Evolutionary conservation across 75 land plant species (phyloP), one percentile per base, ranked within the genome.

Genomic region (Pinus tabuliformis): DNA sequence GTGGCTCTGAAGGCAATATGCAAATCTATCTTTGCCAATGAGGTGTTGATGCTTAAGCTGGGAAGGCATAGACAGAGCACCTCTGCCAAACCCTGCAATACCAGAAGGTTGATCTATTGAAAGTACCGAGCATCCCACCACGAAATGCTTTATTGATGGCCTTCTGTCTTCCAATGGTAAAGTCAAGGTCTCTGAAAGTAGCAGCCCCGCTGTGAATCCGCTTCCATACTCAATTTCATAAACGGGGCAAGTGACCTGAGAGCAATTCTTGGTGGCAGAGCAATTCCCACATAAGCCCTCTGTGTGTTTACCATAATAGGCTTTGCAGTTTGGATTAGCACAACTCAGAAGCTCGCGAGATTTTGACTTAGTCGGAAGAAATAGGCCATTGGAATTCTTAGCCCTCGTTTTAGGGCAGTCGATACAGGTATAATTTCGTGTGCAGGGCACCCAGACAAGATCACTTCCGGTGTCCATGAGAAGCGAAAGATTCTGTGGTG

Each of bases 61-160:
- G 21, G 77, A 64, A 1, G 91, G 91, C n/a, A 89, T 57, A 0
- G 91, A 89, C 5, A 82, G 61, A 37, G 70, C 39, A 13, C 89
- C 89, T 22, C 91, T 88, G 60, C 91, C 91, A 62, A 89, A 84
- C 1, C 91, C 91, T 14, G 81, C 85, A 42, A 89, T 76, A 2
- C 91, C 91, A 11, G 63, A 22, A 13, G 76, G 91, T 59, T 84
- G 87, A 33, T 61, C 36, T 20, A 79, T 62, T 13, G 91, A 89
- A 74, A 84, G 72, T 45, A 89, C 15, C 4, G 89, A 89, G 80
- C 91, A 89, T 3, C 91, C 91, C 39, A 84, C 71, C 3, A 78
- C 49, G 79, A 89, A 89, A 14, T 81, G 12, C 15, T 61, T 62
- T 2, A 78, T 66, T 26, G 21, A 14, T 61, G 14, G 21, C 21